phyloP scores from a whole-genome alignment of 225 moss, liverwort and hornwort genomes.

The Polytrichum formosum region DNA sequence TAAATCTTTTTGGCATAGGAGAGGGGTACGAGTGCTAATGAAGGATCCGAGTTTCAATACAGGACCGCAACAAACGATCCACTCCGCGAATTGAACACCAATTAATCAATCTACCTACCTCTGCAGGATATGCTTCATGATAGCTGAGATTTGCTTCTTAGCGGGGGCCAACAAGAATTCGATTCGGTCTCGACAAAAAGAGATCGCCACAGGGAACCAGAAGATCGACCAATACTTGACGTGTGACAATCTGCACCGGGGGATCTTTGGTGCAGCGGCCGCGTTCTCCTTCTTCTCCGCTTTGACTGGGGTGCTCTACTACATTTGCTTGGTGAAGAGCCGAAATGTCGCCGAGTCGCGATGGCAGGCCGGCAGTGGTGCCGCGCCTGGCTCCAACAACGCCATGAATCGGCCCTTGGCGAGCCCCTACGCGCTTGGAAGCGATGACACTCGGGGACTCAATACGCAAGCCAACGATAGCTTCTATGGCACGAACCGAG shows the following conservation, averaged over 20 bases:
- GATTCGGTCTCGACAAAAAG: constrained; percentile 57
- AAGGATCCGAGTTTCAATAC: too few species aligned
- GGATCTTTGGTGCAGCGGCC: constrained; percentile 71
- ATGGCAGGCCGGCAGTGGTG: constrained; percentile 38
- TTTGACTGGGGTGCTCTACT: constrained; percentile 38
- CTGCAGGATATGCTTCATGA: constrained; percentile 68
- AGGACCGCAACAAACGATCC: too few species aligned
- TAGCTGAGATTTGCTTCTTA: constrained; percentile 68
- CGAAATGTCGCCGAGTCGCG: constrained; percentile 23
- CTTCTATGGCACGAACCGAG: constrained; percentile 40
- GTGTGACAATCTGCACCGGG: constrained; percentile 68
- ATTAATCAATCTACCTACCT: too few species aligned
- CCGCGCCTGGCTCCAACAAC: constrained; percentile 25
- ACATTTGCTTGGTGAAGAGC: constrained; percentile 42
- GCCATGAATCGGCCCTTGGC: constrained; percentile 37
- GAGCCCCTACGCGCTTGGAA: constrained; percentile 43
- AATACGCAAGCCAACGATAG: constrained; percentile 31
- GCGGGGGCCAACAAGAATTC: constrained; percentile 89
- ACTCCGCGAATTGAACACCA: too few species aligned
- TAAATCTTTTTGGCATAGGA: too few species aligned
- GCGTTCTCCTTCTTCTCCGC: constrained; percentile 70
- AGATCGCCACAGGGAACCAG: constrained; percentile 46
- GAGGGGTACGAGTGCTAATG: too few species aligned
- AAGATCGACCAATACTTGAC: constrained; percentile 58
- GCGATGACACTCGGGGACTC: constrained; percentile 30